phyloP scores from a whole-genome alignment of 1,284 basidiomycete genomes.

The Sporisorium iseilematis-ciliati region DNA sequence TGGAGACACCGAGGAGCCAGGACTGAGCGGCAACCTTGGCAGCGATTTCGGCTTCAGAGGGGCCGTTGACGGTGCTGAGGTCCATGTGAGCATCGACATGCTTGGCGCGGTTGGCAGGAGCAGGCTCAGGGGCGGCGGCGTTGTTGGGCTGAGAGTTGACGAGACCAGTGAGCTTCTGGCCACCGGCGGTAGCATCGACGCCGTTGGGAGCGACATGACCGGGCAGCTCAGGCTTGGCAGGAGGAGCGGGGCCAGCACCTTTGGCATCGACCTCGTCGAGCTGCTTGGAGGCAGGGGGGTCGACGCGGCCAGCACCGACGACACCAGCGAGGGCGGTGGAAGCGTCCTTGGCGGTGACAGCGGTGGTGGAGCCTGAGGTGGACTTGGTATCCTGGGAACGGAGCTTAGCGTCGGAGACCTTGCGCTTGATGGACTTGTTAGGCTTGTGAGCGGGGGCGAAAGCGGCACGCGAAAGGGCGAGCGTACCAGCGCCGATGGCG shows the following conservation, averaged over 20 bases:
- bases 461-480: constrained; percentile 57
- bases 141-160: constrained; percentile 49
- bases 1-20: constrained; percentile 58
- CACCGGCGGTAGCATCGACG: constrained; percentile 45
- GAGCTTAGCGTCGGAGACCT: constrained; percentile 53
- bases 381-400: constrained; percentile 16
- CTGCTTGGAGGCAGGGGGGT: constrained; percentile 52
- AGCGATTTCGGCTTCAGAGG: constrained; percentile 48
- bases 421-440: constrained; percentile 58
- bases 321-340: constrained; percentile 22
- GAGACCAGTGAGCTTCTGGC: constrained; percentile 52
- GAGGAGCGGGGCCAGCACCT: constrained; percentile 38
- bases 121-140: constrained; percentile 47
- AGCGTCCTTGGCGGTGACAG: constrained; percentile 39
- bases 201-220: constrained; percentile 46
- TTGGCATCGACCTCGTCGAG: constrained; percentile 56
- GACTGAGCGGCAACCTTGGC: constrained; percentile 47
- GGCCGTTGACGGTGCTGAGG: constrained; percentile 47
- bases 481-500: constrained; percentile 63
- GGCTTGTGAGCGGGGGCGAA: constrained; percentile 61
- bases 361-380: constrained; percentile 5
- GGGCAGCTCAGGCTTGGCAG: constrained; percentile 35
- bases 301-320: constrained; percentile 34
- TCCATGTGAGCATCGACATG: constrained; percentile 54
- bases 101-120: constrained; percentile 49